A percentile compares a stretch with the other conserved stretches of the same genome.
Evolutionary conservation across 192 early-diverging fungal species (phyloP).

Genomic region (Linnemannia exigua): DNA sequence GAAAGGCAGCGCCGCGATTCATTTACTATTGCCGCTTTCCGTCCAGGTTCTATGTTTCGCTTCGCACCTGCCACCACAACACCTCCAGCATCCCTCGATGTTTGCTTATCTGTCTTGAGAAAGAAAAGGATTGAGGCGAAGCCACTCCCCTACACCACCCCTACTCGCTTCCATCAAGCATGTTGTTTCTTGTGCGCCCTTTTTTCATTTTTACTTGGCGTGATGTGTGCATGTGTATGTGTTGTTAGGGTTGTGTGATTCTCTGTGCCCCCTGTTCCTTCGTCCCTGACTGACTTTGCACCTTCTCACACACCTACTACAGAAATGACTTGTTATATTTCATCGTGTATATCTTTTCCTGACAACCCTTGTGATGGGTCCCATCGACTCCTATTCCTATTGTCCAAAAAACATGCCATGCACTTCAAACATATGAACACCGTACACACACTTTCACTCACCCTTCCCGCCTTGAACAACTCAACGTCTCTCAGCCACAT

Average conservation of each 20-base stretch:
- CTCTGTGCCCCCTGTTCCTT: constrained; percentile 6
- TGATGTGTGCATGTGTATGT: constrained; percentile 5
- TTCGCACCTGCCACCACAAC: neutral
- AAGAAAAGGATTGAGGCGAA: neutral
- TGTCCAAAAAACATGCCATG: constrained; percentile 4
- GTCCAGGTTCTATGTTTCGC: neutral
- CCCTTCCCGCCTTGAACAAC: neutral
- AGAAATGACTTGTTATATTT: constrained; percentile 21
- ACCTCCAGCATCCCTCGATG: neutral
- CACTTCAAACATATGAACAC: neutral
- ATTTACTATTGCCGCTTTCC: neutral
- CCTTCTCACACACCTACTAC: neutral
- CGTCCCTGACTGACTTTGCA: constrained; percentile 4
- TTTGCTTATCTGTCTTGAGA: neutral
- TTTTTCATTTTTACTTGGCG: neutral
- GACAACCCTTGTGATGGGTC: constrained; percentile 20
- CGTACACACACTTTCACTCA: neutral
- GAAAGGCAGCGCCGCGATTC: too few relatives aligned
- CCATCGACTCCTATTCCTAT: constrained; percentile 24
- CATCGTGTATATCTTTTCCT: constrained; percentile 2
- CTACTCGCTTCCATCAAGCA: neutral
- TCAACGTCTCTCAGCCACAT: neutral
- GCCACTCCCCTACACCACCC: neutral
- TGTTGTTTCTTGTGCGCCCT: neutral
- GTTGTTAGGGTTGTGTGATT: constrained; percentile 18